Base-by-base conservation (phyloP, 495 filamentous ascomycete genomes). In the Thermothielavioides terrestris region DNA sequence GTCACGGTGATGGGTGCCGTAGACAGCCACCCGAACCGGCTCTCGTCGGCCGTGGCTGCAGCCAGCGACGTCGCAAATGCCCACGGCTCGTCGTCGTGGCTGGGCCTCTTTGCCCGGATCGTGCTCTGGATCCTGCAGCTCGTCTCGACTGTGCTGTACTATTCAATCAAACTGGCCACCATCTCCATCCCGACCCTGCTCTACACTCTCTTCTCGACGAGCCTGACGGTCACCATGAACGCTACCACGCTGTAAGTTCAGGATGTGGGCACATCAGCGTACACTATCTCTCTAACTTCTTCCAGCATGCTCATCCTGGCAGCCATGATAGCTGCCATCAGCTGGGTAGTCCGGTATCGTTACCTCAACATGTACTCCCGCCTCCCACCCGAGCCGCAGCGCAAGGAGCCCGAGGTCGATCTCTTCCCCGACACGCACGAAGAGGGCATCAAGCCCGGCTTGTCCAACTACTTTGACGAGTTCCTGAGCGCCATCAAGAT, bases 401-500 rank as follows among this genome's bases (percentile, higher is more conserved):
- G 92, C 55, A 95, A 97, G 65, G 89, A 97, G 68, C 89, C 91
- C 1, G 84, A 94, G 50, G 77, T 98, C 59, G 94, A 98, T 59
- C 73, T 97, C 15, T 97, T 95, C 62, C 89, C 94, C 14, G 91
- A 95, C 61, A 79, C 83, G 6, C 88, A 91, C 61, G 90, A 95
- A 52, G 86, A 86, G 26, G 88, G 89, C 46, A 83, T 83, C 20
- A 97, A 97, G 65, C 79, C 89, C 1, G 92, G 94, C 3, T 77
- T 98, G 23, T 81, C 88, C 18, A 97, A 87, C 63, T 98, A 98
- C 66, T 77, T 98, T 11, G 92, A 98, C 65, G 94, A 98, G 68
- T 98, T 97, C 56, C 74, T 98, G 12, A 95, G 89, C 66, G 92
- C 92, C n/a, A 97, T 98, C 64, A 97, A 96, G 62, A 90, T 98